Evolutionary conservation across 805 yeast genomes (phyloP).

Genomic region (Osmozyma mogii): DNA sequence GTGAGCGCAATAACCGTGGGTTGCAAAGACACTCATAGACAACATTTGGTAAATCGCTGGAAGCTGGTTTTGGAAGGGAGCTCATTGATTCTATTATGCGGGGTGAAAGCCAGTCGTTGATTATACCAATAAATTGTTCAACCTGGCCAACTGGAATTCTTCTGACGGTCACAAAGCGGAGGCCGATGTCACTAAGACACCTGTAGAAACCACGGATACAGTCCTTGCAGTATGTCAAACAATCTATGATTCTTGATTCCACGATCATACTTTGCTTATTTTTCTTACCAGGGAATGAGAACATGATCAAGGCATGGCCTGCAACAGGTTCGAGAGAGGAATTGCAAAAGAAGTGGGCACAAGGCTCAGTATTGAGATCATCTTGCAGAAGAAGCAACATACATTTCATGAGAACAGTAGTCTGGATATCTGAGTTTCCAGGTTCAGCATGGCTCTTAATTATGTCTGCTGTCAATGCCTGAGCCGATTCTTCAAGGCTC

Average conservation of each 20-base stretch:
- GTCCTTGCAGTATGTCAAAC: no score
- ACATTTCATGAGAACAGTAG: constrained; percentile 19
- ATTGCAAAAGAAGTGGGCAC: constrained; percentile 52
- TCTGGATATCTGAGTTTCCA: constrained; percentile 22
- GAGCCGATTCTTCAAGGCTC: no score
- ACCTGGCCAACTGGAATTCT: constrained; percentile 29
- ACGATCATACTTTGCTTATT: constrained; percentile 29
- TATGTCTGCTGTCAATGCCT: no score
- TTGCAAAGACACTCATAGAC: constrained; percentile 4
- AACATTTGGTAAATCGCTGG: background rate
- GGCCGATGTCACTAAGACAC: constrained; percentile 43
- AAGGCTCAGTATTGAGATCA: constrained; percentile 7
- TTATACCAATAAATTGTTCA: constrained; percentile 21
- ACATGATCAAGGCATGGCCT: constrained; percentile 47
- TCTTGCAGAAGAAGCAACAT: constrained; percentile 11
- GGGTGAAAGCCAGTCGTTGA: constrained; percentile 30
- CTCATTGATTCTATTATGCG: constrained; percentile 7
- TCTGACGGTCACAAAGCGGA: constrained; percentile 45
- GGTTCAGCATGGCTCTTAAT: constrained; percentile 17
- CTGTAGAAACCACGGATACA: constrained; percentile 49
- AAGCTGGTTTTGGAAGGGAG: constrained; percentile 3
- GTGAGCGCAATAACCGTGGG: constrained; percentile 4
- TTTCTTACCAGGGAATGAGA: constrained; percentile 40
- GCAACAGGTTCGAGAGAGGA: constrained; percentile 39
- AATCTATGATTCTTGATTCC: constrained; percentile 35